These are phyloP conservation scores for Heliamphora exappendiculata DNA, from an alignment of 148 eudicot genomes.

Conservation along the genomic window DNA sequence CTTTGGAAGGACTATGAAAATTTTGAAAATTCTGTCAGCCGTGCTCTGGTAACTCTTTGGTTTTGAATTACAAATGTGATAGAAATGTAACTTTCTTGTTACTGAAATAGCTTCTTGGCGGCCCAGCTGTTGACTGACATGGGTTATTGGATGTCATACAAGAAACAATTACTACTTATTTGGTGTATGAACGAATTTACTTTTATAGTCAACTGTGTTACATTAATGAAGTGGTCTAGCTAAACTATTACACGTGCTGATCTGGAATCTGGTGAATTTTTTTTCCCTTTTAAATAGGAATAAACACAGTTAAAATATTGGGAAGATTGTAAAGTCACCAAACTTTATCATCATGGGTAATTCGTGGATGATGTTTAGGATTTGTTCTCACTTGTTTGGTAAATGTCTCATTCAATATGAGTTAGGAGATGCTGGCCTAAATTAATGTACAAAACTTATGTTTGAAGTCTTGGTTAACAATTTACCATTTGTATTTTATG, in stretches of 20 bases:
- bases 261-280: no score
- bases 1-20: constrained; percentile 95
- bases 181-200: background rate
- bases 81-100: background rate
- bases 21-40: constrained; percentile 97
- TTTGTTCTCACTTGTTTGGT: background rate
- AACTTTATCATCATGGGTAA: background rate
- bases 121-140: background rate
- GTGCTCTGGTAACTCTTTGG: constrained; percentile 59
- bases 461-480: background rate
- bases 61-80: constrained; percentile 2
- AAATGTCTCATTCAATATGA: background rate
- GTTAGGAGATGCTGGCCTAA: background rate
- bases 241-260: background rate
- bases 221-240: background rate
- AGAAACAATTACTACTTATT: background rate
- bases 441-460: background rate
- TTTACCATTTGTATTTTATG: background rate
- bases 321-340: no score
- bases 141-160: background rate
- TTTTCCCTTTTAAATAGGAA: no score
- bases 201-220: background rate
- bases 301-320: no score
- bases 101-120: background rate
- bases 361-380: background rate